Evolutionary conservation across 805 yeast species (phyloP).

Genomic region (Cyberlindnera mycetangii): DNA sequence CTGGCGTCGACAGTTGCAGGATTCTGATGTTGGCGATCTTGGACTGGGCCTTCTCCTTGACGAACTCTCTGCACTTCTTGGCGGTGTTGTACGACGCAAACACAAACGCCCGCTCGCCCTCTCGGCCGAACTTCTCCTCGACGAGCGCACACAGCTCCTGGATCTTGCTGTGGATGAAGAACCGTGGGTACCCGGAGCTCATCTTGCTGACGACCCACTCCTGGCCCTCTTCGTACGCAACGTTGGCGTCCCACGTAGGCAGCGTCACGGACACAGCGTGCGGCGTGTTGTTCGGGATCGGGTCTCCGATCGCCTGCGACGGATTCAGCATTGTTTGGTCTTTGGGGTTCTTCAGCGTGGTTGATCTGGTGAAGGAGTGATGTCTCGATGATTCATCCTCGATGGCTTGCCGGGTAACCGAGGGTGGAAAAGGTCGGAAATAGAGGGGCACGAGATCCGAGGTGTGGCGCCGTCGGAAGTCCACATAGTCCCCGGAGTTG

Average conservation of each 20-base stretch:
- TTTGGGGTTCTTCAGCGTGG: background rate
- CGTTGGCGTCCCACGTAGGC: constrained; percentile 93
- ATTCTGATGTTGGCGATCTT: constrained; percentile 48
- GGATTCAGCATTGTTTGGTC: constrained; percentile 14
- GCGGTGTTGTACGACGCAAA: constrained; percentile 81
- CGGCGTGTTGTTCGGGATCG: constrained; percentile 85
- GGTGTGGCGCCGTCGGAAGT: background rate
- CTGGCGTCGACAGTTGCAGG: constrained; percentile 68
- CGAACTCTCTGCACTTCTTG: constrained; percentile 78
- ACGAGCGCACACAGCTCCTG: constrained; percentile 52
- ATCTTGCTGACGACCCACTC: constrained; percentile 73
- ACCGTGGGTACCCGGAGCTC: constrained; percentile 88
- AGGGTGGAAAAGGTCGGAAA: background rate
- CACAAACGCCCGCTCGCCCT: constrained; percentile 69
- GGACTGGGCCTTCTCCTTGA: constrained; percentile 41
- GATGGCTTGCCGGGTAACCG: background rate
- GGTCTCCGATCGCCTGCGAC: constrained; percentile 56
- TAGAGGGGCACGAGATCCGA: background rate
- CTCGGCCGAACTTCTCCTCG: constrained; percentile 72
- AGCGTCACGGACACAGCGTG: constrained; percentile 95
- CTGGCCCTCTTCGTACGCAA: constrained; percentile 90
- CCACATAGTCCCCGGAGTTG: constrained; percentile 1
- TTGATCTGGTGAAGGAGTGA: background rate
- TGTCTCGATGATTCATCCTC: constrained; percentile 1
- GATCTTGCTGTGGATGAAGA: constrained; percentile 64